Percentiles rank a stretch among this genome's conserved stretches.
Evolutionary conservation across 495 filamentous ascomycete genomes (phyloP).

Genomic region (Lichina pygmaea): DNA sequence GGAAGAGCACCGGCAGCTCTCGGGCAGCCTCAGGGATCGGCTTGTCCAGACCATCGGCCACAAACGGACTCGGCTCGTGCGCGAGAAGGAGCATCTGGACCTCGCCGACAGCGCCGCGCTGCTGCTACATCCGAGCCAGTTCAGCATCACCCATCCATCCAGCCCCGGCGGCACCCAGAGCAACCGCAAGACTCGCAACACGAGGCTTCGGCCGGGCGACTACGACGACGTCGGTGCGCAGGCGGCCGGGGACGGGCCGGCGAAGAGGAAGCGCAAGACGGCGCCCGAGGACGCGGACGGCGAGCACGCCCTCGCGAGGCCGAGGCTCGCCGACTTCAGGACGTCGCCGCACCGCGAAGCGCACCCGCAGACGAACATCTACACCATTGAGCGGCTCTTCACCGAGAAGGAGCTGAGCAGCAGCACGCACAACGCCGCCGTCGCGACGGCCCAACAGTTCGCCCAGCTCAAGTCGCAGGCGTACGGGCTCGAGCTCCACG

Average conservation of each 20-base stretch:
- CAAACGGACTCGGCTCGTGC: conserved; percentile 48
- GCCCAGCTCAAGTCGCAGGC: conserved; percentile 9
- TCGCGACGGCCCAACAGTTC: conserved; percentile 14
- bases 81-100: conserved; percentile 74
- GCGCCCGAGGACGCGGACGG: not conserved
- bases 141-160: conserved; percentile 4
- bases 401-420: conserved; percentile 4
- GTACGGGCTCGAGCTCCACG: conserved; percentile 1
- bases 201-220: not conserved
- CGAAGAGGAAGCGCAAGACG: conserved; percentile 1
- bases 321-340: not conserved
- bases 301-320: not conserved
- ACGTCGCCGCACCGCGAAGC: not conserved
- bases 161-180: conserved; percentile 2
- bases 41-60: conserved; percentile 48
- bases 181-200: conserved; percentile 3
- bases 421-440: conserved; percentile 13
- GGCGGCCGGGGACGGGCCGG: not conserved
- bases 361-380: conserved; percentile 11
- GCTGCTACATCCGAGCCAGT: conserved; percentile 78
- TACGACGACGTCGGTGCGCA: not conserved
- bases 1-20: conserved; percentile 55
- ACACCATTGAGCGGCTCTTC: conserved; percentile 3
- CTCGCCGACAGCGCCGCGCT: conserved; percentile 71
- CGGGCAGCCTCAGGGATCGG: conserved; percentile 56